Conservation (phyloP, 2,329 filamentous ascomycete species). For the Teratosphaeriaceae sp. region DNA sequence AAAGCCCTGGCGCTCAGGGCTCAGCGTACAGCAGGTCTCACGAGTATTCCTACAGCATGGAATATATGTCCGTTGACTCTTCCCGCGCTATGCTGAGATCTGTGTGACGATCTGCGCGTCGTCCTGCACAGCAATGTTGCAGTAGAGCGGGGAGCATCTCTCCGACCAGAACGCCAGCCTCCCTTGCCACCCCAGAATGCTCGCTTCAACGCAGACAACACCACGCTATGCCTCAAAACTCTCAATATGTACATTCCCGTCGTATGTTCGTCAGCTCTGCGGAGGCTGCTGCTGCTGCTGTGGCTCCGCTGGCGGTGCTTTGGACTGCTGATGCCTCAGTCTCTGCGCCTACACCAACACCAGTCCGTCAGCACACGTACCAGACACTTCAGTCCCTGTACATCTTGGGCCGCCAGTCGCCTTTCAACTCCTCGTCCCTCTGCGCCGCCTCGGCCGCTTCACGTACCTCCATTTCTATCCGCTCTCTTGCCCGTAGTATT, state of each 20-base stretch:
- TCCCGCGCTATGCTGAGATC: background rate
- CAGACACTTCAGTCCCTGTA: slow-evolving; percentile 63
- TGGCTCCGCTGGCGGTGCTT: slow-evolving; percentile 9
- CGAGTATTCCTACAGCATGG: background rate
- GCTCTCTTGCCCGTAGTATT: slow-evolving; percentile 80
- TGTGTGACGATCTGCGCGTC: too few species aligned
- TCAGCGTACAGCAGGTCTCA: background rate
- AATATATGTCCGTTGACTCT: background rate
- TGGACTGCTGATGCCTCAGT: slow-evolving; percentile 21
- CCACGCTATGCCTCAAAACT: slow-evolving; percentile 21
- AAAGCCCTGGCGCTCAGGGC: background rate
- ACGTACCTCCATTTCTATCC: slow-evolving; percentile 80
- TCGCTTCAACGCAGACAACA: slow-evolving; percentile 13
- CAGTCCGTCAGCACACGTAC: slow-evolving; percentile 15
- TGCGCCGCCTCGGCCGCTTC: slow-evolving; percentile 64
- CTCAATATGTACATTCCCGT: slow-evolving; percentile 6
- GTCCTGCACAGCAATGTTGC: too few species aligned
- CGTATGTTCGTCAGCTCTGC: slow-evolving; percentile 13
- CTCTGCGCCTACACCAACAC: slow-evolving; percentile 20
- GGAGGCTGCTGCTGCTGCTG: slow-evolving; percentile 8
- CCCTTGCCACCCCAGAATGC: slow-evolving; percentile 2
- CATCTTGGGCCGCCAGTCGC: slow-evolving; percentile 91
- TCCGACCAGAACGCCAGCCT: background rate
- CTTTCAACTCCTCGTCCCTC: slow-evolving; percentile 69
- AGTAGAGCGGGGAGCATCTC: slow-evolving; percentile 6